Percentiles rank a stretch among this genome's conserved stretches.
Evolutionary conservation across 2,329 filamentous ascomycete species (phyloP).

Genomic region (Decorospora gaudefroyi): DNA sequence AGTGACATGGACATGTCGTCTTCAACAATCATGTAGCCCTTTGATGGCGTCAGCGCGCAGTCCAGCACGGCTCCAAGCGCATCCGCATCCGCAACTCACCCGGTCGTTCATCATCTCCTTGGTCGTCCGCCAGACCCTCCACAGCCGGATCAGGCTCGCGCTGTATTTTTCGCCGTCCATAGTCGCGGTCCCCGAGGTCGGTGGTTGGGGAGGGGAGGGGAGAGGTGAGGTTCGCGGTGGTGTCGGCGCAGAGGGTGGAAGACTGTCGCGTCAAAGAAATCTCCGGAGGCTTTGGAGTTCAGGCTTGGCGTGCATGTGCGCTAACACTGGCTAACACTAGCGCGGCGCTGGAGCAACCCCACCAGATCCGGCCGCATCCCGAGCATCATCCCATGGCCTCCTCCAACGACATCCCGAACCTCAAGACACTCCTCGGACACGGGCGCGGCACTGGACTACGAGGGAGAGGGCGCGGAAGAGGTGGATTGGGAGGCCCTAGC

Average conservation of each 20-base stretch:
- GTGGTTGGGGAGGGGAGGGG: constrained; percentile 16
- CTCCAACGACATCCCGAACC: constrained; percentile 73
- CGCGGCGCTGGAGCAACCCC: constrained; percentile 31
- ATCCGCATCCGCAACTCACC: constrained; percentile 60
- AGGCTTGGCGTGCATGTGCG: constrained; percentile 29
- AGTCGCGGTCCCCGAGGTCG: constrained; percentile 13
- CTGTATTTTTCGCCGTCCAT: constrained; percentile 40
- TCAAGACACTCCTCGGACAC: constrained; percentile 63
- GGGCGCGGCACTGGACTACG: constrained; percentile 54
- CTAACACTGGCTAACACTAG: constrained; percentile 12
- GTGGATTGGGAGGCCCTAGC: constrained; percentile 25
- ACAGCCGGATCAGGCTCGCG: constrained; percentile 64
- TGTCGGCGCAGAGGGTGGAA: constrained; percentile 17
- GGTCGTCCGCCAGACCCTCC: constrained; percentile 90
- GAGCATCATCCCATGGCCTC: constrained; percentile 62
- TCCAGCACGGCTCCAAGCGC: constrained; percentile 17
- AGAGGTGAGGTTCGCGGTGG: constrained; percentile 8
- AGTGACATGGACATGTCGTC: constrained; percentile 86
- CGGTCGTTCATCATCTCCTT: constrained; percentile 94
- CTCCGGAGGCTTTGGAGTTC: constrained; percentile 27
- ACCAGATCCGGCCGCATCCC: constrained; percentile 31
- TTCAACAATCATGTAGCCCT: constrained; percentile 93
- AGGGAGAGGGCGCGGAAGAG: constrained; percentile 53
- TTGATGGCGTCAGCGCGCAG: constrained; percentile 27
- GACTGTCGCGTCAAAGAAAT: constrained; percentile 39